Conservation (phyloP, 148 eudicot species). For the Hydrangea macrophylla region DNA sequence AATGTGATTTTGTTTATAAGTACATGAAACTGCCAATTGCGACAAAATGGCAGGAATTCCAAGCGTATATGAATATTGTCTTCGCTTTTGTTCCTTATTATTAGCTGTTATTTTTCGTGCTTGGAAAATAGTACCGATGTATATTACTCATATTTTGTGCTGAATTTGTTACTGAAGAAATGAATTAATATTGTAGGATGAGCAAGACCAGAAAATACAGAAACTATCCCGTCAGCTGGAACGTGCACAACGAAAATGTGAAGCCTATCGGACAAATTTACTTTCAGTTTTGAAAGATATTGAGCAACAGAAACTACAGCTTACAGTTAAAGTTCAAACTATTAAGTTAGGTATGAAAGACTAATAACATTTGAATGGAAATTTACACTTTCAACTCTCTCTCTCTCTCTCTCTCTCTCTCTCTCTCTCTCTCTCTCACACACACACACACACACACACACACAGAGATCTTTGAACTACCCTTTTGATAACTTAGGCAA, state of each 20-base stretch:
- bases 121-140: too few species aligned
- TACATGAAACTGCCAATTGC: too few species aligned
- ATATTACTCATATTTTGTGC: too few species aligned
- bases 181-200: slow-evolving; percentile 42
- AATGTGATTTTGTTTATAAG: too few species aligned
- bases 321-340: slow-evolving; percentile 54
- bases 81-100: too few species aligned
- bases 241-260: slow-evolving; percentile 56
- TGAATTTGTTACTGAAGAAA: slow-evolving; percentile 2
- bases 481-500: too few species aligned
- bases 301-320: slow-evolving; percentile 59
- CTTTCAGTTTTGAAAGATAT: slow-evolving; percentile 59
- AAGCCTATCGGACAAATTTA: slow-evolving; percentile 57
- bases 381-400: not conserved
- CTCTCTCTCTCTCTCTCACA: too few species aligned
- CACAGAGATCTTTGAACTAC: too few species aligned
- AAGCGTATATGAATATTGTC: too few species aligned
- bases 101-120: too few species aligned
- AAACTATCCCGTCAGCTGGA: slow-evolving; percentile 54
- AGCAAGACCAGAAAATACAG: slow-evolving; percentile 59
- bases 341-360: slow-evolving; percentile 63
- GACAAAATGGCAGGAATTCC: too few species aligned
- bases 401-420: not conserved
- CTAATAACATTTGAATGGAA: not conserved
- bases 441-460: too few species aligned